Percentiles rank a stretch among this genome's conserved stretches.
These are phyloP conservation scores for Populus alba DNA, from an alignment of 345 rosid species.

Conservation along the genomic window DNA sequence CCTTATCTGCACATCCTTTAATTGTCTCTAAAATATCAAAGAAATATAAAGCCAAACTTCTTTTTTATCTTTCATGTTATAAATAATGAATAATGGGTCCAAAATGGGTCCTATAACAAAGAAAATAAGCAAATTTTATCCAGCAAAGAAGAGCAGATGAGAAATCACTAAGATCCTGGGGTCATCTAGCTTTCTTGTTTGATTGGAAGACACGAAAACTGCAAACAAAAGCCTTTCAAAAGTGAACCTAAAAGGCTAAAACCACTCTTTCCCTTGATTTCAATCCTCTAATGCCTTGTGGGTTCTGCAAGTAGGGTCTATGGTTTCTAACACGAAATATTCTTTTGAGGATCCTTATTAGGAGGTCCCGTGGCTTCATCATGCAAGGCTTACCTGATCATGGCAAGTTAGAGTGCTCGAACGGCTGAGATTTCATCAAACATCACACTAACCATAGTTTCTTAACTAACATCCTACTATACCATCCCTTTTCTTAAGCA, in stretches of 20 bases:
- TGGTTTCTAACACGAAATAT: constrained; percentile 1
- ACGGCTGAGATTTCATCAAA: background rate
- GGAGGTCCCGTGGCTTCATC: background rate
- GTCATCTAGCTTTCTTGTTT: constrained; percentile 13
- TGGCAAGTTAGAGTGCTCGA: background rate
- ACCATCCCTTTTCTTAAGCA: background rate
- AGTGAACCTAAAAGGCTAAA: background rate
- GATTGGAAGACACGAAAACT: constrained; percentile 14
- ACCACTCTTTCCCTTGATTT: constrained; percentile 8
- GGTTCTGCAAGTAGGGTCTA: background rate
- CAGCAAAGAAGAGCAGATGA: constrained; percentile 2
- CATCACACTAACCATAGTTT: background rate
- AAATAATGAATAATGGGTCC: background rate
- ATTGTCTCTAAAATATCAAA: background rate
- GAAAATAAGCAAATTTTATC: background rate
- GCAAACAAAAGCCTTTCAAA: background rate
- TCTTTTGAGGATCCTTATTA: constrained; percentile 10
- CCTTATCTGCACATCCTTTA: background rate
- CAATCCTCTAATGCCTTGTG: background rate
- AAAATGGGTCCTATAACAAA: background rate
- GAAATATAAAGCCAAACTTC: background rate
- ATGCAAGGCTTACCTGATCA: background rate
- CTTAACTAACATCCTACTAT: background rate
- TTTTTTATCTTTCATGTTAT: background rate
- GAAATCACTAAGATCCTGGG: constrained; percentile 14